phyloP scores from a whole-genome alignment of 106 monocot species.

The Dendrobium huoshanense region DNA sequence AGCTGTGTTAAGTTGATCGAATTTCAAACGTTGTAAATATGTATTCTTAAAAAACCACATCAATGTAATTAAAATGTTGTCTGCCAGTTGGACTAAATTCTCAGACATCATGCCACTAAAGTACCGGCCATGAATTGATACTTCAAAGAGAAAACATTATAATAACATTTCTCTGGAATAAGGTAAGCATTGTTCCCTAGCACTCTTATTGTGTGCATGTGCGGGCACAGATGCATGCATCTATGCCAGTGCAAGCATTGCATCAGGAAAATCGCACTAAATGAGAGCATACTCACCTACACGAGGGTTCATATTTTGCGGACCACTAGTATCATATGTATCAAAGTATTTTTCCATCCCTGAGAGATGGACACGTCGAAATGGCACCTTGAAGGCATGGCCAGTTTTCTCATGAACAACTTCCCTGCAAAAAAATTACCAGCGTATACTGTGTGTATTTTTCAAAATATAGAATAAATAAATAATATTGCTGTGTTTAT shows the following conservation, averaged over 20 bases:
- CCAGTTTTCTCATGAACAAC: constrained; percentile 71
- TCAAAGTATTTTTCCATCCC: constrained; percentile 69
- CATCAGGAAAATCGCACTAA: neutral
- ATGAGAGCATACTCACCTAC: constrained; percentile 28
- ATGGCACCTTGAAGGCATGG: constrained; percentile 75
- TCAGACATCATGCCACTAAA: neutral
- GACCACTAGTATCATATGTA: constrained; percentile 92
- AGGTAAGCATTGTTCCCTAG: neutral
- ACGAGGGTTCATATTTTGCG: constrained; percentile 70
- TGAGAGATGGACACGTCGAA: constrained; percentile 74
- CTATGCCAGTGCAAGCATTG: neutral
- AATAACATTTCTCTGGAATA: neutral
- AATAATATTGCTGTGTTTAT: neutral
- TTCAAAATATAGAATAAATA: neutral
- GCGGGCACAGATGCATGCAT: neutral
- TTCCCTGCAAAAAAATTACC: constrained; percentile 45
- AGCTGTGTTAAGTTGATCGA: neutral
- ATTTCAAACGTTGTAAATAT: neutral
- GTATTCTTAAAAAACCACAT: neutral
- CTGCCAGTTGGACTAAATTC: neutral
- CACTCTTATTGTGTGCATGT: neutral
- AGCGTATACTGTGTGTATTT: neutral
- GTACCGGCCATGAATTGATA: neutral
- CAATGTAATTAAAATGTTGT: neutral
- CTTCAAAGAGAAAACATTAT: neutral